These are phyloP conservation scores for Suillus lakei DNA, from an alignment of 768 basidiomycete species.

Conservation along the genomic window DNA sequence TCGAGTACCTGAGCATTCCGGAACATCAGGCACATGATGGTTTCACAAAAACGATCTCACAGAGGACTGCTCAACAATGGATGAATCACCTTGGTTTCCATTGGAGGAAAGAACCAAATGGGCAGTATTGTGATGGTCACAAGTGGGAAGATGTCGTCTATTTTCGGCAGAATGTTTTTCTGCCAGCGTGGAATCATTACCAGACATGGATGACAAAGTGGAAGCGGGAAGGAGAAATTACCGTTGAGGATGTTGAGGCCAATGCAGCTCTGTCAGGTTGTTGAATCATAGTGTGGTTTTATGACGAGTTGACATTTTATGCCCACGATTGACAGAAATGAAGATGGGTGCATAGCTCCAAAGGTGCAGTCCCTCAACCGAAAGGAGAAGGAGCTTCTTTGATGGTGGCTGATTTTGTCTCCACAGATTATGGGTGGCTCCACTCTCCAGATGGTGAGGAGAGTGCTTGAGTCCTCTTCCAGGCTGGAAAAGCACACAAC, in stretches of 20 bases:
- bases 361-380: constrained; percentile 21
- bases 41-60: constrained; percentile 21
- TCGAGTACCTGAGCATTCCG: constrained; percentile 11
- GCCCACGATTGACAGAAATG: too few species aligned
- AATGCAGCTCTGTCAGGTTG: too few species aligned
- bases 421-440: constrained; percentile 30
- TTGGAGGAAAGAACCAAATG: constrained; percentile 25
- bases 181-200: constrained; percentile 21
- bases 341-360: background rate
- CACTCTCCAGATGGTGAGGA: constrained; percentile 11
- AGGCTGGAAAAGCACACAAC: constrained; percentile 28
- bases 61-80: background rate
- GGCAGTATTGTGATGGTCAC: constrained; percentile 37
- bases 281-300: too few species aligned
- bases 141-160: constrained; percentile 35
- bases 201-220: too few species aligned
- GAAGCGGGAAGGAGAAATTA: too few species aligned
- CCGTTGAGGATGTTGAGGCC: too few species aligned
- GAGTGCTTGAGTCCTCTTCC: constrained; percentile 25
- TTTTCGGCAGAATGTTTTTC: constrained; percentile 27
- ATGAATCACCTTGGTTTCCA: constrained; percentile 22
- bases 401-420: constrained; percentile 43
- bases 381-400: constrained; percentile 41
- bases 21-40: constrained; percentile 16
- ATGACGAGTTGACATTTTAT: too few species aligned